phyloP scores from a whole-genome alignment of 2,329 filamentous ascomycete species.

The Hypoxylon sp. region DNA sequence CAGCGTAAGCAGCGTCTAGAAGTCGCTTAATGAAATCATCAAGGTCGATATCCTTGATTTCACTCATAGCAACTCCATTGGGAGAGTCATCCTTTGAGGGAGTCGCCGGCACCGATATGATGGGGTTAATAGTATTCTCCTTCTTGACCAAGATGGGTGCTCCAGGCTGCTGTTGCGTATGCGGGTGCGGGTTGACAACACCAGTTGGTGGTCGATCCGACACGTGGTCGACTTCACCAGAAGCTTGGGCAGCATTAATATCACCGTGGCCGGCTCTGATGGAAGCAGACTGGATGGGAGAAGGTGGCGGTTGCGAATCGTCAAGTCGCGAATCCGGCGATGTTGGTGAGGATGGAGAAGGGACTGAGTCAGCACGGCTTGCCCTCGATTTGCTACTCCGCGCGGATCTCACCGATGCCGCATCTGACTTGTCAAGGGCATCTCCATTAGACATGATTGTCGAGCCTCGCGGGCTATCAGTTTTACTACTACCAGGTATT shows the following conservation, averaged over 20 bases:
- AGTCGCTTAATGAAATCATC: conserved; percentile 98
- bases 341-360: conserved; percentile 59
- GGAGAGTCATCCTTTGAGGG: conserved; percentile 62
- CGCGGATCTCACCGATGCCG: conserved; percentile 79
- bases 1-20: conserved; percentile 93
- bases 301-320: conserved; percentile 79
- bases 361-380: conserved; percentile 62
- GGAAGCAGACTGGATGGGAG: conserved; percentile 84
- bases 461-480: conserved; percentile 86
- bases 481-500: conserved; percentile 80
- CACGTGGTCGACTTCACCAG: conserved; percentile 93
- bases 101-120: conserved; percentile 57
- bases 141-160: conserved; percentile 92
- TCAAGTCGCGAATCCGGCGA: conserved; percentile 62
- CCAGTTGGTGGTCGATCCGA: conserved; percentile 89
- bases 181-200: conserved; percentile 68
- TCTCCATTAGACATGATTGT: conserved; percentile 75
- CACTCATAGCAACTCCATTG: conserved; percentile 82
- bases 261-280: conserved; percentile 81
- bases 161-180: conserved; percentile 76
- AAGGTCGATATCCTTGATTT: conserved; percentile 92
- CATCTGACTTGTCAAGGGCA: conserved; percentile 76
- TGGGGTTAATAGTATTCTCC: conserved; percentile 77
- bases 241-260: conserved; percentile 83
- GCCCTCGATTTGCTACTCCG: conserved; percentile 70